Percentiles rank a stretch among this genome's conserved stretches.
Evolutionary conservation across 176 grass and related monocot genomes (phyloP).

Genomic region (Carex myosuroides): DNA sequence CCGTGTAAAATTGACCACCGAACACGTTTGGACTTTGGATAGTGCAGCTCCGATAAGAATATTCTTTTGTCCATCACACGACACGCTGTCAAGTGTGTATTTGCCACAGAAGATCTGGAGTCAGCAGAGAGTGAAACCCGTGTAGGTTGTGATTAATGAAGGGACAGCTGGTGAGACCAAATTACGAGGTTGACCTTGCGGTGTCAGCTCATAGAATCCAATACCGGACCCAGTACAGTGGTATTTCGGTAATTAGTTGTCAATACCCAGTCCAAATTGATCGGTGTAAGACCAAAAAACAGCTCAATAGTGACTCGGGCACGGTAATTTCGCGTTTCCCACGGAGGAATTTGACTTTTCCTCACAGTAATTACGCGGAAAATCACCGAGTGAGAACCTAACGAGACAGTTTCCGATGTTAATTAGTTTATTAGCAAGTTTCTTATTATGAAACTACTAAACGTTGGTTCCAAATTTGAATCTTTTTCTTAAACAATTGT

Average conservation of each 20-base stretch:
- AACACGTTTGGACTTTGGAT: too few relatives aligned
- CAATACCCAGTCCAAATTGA: background rate
- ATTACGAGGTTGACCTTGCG: conserved; percentile 1
- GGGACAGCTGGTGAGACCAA: background rate
- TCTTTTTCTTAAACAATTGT: background rate
- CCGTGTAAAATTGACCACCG: too few relatives aligned
- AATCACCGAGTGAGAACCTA: background rate
- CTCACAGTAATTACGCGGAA: background rate
- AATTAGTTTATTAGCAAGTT: background rate
- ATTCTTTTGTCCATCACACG: background rate
- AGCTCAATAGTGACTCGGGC: background rate
- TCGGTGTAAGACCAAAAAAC: background rate
- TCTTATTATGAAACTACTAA: background rate
- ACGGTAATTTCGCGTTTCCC: conserved; percentile 6
- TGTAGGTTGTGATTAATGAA: background rate
- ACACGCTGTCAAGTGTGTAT: background rate
- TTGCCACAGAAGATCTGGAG: background rate
- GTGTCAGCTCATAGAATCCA: background rate
- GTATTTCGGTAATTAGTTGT: background rate
- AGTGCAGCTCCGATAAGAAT: background rate
- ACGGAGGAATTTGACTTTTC: background rate
- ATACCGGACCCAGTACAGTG: background rate
- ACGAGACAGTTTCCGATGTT: background rate
- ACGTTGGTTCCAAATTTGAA: background rate
- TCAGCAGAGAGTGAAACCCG: background rate